phyloP scores from a whole-genome alignment of 2,329 filamentous ascomycete genomes.

The Cercospora janseana region DNA sequence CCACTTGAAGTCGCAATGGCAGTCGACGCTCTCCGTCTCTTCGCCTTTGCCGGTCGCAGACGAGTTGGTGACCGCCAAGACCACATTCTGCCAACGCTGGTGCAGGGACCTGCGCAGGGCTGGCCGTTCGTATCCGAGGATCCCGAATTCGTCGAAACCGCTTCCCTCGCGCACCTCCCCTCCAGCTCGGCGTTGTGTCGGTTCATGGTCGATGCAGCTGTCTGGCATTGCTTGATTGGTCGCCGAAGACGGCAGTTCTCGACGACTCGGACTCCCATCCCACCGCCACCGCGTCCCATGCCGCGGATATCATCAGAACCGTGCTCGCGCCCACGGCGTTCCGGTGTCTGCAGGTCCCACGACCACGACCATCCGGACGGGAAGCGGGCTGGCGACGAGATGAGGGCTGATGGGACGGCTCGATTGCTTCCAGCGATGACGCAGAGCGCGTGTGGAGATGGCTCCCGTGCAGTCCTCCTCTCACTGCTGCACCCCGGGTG shows the following conservation, averaged over 20 bases:
- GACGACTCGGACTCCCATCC: constrained; percentile 53
- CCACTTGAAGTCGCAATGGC: too few species aligned
- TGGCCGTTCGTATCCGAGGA: background rate
- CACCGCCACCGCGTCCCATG: too few species aligned
- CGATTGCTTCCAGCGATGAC: too few species aligned
- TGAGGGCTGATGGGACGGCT: too few species aligned
- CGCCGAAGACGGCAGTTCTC: constrained; percentile 38
- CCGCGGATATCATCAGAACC: background rate
- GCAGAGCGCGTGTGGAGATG: too few species aligned
- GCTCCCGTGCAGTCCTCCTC: too few species aligned
- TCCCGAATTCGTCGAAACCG: background rate
- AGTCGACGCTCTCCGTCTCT: constrained; percentile 1
- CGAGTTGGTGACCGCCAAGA: background rate
- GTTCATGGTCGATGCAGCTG: constrained; percentile 8
- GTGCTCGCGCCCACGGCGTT: background rate
- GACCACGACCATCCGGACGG: too few species aligned
- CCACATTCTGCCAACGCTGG: background rate
- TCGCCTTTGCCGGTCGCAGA: constrained; percentile 5
- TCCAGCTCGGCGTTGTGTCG: constrained; percentile 1
- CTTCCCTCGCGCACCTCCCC: background rate
- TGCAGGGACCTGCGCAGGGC: background rate
- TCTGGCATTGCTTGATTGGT: constrained; percentile 11
- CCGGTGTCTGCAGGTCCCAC: constrained; percentile 3
- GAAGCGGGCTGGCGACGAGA: too few species aligned
- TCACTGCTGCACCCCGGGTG: too few species aligned